A percentile compares a stretch with the other conserved stretches of the same genome.
Evolutionary conservation across 768 basidiomycete genomes (phyloP).

Genomic region (Tylopilus sp.): DNA sequence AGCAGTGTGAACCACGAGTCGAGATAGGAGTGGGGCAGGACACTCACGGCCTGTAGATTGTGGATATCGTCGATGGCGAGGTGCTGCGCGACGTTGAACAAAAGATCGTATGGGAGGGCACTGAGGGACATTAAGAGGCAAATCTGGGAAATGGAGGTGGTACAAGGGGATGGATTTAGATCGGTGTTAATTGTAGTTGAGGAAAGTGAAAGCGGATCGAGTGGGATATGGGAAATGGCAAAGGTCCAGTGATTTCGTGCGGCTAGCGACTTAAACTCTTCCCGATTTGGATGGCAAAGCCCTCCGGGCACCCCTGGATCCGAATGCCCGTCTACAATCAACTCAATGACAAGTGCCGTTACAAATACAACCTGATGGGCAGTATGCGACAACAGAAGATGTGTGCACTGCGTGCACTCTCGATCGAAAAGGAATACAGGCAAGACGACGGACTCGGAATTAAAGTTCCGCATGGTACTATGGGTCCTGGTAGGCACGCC

Average conservation of each 20-base stretch:
- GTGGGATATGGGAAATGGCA: slow-evolving; percentile 13
- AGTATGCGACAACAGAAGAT: no score
- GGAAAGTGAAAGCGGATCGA: slow-evolving; percentile 9
- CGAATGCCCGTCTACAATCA: no score
- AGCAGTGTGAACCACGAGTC: neutral
- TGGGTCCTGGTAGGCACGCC: no score
- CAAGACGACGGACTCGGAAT: no score
- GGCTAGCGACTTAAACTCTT: neutral
- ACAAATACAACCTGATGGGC: no score
- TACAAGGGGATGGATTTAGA: neutral
- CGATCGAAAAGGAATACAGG: no score
- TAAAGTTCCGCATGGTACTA: no score
- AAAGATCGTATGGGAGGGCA: slow-evolving; percentile 63
- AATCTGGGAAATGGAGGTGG: neutral
- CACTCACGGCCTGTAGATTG: slow-evolving; percentile 57
- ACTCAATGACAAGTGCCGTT: no score
- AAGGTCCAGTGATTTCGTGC: slow-evolving; percentile 4
- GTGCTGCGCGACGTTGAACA: slow-evolving; percentile 64
- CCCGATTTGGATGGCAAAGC: slow-evolving; percentile 19
- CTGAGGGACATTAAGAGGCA: slow-evolving; percentile 30
- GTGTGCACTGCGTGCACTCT: no score
- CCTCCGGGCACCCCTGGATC: no score
- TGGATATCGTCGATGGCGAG: slow-evolving; percentile 60
- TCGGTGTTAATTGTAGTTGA: neutral
- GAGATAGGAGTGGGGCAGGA: neutral